Conservation (phyloP, 2,329 filamentous ascomycete species). For the Diaporthe australafricana region DNA sequence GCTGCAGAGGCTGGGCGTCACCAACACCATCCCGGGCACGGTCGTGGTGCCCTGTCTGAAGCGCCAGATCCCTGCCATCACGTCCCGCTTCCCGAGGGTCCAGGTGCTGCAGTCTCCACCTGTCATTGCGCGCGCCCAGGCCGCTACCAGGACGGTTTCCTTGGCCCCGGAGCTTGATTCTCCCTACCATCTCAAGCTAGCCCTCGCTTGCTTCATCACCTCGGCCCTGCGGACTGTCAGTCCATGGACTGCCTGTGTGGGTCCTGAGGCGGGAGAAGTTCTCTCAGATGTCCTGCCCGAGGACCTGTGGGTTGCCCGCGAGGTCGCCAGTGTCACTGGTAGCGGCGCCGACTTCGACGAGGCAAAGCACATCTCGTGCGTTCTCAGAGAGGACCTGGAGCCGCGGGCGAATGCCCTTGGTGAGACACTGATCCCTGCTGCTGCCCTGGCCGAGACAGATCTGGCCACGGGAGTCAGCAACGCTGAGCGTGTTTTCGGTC, state of each 20-base stretch:
- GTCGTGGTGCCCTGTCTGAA: conserved; percentile 12
- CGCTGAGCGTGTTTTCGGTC: conserved; percentile 11
- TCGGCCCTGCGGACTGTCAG: conserved; percentile 12
- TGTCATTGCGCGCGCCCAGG: conserved; percentile 24
- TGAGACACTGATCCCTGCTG: not conserved
- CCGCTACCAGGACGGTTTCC: conserved; percentile 18
- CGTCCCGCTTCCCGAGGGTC: conserved; percentile 9
- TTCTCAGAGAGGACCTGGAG: conserved; percentile 17
- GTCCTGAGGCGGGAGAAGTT: not conserved
- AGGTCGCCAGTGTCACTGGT: conserved; percentile 20
- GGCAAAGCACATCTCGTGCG: conserved; percentile 17
- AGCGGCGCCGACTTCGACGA: conserved; percentile 18
- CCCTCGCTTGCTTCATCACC: conserved; percentile 18
- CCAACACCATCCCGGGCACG: not conserved
- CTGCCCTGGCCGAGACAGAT: conserved; percentile 16
- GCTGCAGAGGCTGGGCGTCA: conserved; percentile 1
- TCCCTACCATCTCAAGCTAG: conserved; percentile 17
- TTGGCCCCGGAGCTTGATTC: conserved; percentile 21
- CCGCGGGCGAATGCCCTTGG: conserved; percentile 7
- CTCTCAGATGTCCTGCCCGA: conserved; percentile 3
- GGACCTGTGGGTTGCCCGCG: conserved; percentile 10
- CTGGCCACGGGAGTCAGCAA: not conserved
- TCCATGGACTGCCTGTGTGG: conserved; percentile 12
- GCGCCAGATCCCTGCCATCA: conserved; percentile 24
- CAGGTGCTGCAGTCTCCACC: conserved; percentile 1